phyloP scores from a whole-genome alignment of 352 stramenopile species.

The Phytophthora citrophthora region DNA sequence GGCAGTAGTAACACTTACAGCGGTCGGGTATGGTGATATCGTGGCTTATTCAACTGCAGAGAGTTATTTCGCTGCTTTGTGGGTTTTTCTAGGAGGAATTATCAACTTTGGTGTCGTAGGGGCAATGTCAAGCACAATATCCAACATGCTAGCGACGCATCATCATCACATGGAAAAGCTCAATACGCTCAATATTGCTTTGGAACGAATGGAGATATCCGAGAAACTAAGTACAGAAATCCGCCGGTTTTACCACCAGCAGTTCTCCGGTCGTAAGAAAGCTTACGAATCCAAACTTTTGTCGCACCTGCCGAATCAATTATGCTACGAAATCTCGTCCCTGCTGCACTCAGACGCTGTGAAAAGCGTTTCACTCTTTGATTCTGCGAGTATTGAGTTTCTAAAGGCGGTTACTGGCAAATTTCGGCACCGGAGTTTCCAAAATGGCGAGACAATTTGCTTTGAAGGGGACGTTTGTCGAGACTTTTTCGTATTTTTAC shows the following conservation, averaged over 20 bases:
- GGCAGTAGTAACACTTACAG: constrained; percentile 70
- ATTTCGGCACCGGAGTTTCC: constrained; percentile 65
- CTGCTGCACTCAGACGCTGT: constrained; percentile 68
- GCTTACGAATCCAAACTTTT: constrained; percentile 67
- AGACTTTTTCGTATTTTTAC: constrained; percentile 72
- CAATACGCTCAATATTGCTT: constrained; percentile 59
- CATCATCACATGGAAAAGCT: constrained; percentile 72
- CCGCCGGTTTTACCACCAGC: constrained; percentile 71
- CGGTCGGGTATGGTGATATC: constrained; percentile 60
- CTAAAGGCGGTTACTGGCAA: constrained; percentile 69
- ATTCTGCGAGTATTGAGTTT: constrained; percentile 49
- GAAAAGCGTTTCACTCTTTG: constrained; percentile 62
- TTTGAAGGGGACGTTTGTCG: constrained; percentile 64
- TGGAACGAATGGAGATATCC: constrained; percentile 61
- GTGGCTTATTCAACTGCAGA: constrained; percentile 55
- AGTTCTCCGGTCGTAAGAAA: constrained; percentile 69
- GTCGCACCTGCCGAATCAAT: constrained; percentile 57
- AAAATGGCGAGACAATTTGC: constrained; percentile 65
- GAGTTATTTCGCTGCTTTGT: constrained; percentile 63
- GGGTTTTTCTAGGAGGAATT: constrained; percentile 69
- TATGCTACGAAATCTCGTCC: constrained; percentile 72
- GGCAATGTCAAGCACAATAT: constrained; percentile 78
- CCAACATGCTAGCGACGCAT: constrained; percentile 54
- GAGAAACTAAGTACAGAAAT: constrained; percentile 34
- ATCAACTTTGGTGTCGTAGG: constrained; percentile 83